Evolutionary conservation across 331 rosid species (phyloP).

Genomic region (Pyrus hybrid): DNA sequence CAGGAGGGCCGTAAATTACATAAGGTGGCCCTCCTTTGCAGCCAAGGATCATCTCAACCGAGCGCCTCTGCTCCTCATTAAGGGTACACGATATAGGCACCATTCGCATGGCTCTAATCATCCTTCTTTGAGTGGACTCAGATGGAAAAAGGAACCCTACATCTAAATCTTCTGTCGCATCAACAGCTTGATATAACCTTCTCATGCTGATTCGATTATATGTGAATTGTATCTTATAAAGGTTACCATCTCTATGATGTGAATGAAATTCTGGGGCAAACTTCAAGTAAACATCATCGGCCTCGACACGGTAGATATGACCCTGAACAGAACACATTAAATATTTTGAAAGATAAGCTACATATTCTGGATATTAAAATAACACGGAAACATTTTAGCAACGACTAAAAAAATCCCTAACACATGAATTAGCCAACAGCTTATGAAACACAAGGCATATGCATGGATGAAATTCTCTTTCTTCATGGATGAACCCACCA

Average conservation of each 20-base stretch:
- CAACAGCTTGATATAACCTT: slow-evolving; percentile 77
- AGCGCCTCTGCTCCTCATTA: slow-evolving; percentile 60
- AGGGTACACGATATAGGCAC: slow-evolving; percentile 53
- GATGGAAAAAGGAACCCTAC: slow-evolving; percentile 60
- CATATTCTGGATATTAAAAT: not conserved
- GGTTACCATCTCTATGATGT: slow-evolving; percentile 41
- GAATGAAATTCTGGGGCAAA: slow-evolving; percentile 53
- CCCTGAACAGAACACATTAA: slow-evolving; percentile 48
- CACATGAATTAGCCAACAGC: slow-evolving; percentile 6
- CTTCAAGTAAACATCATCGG: slow-evolving; percentile 74
- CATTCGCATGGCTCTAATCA: slow-evolving; percentile 33
- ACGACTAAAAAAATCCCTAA: not conserved
- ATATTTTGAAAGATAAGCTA: not conserved
- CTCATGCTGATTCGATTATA: slow-evolving; percentile 77
- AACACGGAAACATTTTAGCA: not conserved
- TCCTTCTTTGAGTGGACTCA: slow-evolving; percentile 36
- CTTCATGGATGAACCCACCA: not conserved
- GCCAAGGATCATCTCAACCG: slow-evolving; percentile 74
- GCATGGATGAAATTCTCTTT: not conserved
- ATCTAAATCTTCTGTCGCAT: slow-evolving; percentile 47
- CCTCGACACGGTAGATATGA: slow-evolving; percentile 76
- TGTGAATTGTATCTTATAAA: slow-evolving; percentile 58
- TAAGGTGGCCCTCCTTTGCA: slow-evolving; percentile 89
- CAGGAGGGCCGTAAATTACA: slow-evolving; percentile 93
- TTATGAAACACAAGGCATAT: not conserved